Base-by-base conservation (phyloP, 1,284 basidiomycete genomes). In the Puccinia coronata region DNA sequence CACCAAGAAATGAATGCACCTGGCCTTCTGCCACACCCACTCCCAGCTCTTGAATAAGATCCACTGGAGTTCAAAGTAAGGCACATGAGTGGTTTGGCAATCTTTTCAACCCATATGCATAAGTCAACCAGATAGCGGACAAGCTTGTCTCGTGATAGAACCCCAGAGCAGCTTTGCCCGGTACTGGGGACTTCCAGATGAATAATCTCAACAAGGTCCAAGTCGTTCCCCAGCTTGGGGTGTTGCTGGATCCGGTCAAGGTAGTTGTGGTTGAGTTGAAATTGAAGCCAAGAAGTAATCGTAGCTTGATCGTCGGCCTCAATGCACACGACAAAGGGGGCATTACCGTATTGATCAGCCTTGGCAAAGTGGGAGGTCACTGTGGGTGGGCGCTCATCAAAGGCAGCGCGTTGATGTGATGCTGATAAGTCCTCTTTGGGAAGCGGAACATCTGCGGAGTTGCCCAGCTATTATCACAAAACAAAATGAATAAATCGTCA, bases 271-370 rank as follows among this genome's bases (percentile, higher is more conserved):
- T 87, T n/a, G 92, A 85, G 85, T 91, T 91, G 82, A 91, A 90
- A 89, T 31, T 93, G 86, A 83, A 91, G 90, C 28, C 89, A 87
- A 0, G 88, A 82, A 16, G 88, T 88, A 86, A 92, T 91, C 18
- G 90, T 89, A 11, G 92, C 91, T 57, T 90, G 87, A 83, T 95
- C 93, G 84, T 93, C 91, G 84, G 92, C 93, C 86, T 95, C 93
- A 82, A 96, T 90, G 86, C 93, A 95, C 55, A 96, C 89, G 83
- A 94, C 91, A 84, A 91, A 95, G 53, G 92, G 91, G 53, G 86
- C 86, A 0, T 92, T 91, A 83, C 91, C 90, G 84, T 92, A 92
- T 28, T 84, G 31, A 20, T 55, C 63, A 31, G 36, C 51, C 47
- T 69, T 82, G 9, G 57, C 43, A 14, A 63, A 43, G 34, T 70